Evolutionary conservation across 2,329 filamentous ascomycete species (phyloP).

Genomic region (Exophiala spinifera): DNA sequence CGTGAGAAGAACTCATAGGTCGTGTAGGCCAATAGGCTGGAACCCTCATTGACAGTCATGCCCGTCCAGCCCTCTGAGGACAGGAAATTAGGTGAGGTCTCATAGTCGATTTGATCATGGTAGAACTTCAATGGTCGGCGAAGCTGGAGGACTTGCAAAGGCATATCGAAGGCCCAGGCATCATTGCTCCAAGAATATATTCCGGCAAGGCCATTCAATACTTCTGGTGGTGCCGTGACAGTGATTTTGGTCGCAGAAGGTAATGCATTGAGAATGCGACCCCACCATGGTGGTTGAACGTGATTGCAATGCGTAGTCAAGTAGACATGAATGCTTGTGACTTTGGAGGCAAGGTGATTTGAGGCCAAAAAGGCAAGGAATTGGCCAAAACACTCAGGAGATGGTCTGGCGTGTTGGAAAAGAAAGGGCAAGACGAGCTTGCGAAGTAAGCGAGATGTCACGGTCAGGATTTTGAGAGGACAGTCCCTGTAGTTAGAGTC

Average conservation of each 20-base stretch:
- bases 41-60: conserved; percentile 70
- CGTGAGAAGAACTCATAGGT: conserved; percentile 70
- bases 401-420: conserved; percentile 53
- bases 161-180: conserved; percentile 62
- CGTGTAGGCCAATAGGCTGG: conserved; percentile 66
- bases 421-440: conserved; percentile 52
- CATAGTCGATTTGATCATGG: conserved; percentile 20
- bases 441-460: conserved; percentile 55
- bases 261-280: conserved; percentile 52
- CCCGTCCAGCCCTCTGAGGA: conserved; percentile 62
- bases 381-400: conserved; percentile 35
- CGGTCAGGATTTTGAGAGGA: conserved; percentile 56
- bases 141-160: conserved; percentile 59
- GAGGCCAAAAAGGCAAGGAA: conserved; percentile 40
- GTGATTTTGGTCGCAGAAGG: conserved; percentile 48
- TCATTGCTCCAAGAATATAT: conserved; percentile 57
- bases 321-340: conserved; percentile 49
- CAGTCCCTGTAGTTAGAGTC: conserved; percentile 24
- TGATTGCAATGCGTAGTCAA: conserved; percentile 43
- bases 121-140: conserved; percentile 26
- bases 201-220: conserved; percentile 60
- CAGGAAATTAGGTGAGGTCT: conserved; percentile 44
- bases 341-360: conserved; percentile 36
- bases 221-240: conserved; percentile 59
- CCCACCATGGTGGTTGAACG: conserved; percentile 51